These are phyloP conservation scores for Boletales sp. DNA, from an alignment of 768 basidiomycete species.

Conservation along the genomic window DNA sequence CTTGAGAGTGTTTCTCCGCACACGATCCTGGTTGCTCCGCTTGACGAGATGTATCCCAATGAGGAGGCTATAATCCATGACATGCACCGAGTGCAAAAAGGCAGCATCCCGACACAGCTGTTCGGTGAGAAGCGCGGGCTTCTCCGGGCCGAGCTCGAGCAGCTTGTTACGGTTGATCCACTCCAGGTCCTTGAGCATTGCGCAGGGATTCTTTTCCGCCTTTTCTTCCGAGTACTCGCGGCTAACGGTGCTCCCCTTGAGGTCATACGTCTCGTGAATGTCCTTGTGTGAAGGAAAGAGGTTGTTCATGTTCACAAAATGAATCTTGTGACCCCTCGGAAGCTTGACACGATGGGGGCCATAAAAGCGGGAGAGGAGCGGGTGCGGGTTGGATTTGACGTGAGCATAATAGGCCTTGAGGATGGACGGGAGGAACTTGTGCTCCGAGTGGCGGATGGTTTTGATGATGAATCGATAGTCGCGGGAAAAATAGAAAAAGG, in stretches of 20 bases:
- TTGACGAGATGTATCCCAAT: conserved; percentile 92
- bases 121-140: conserved; percentile 74
- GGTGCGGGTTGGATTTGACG: conserved; percentile 86
- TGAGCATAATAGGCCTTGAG: conserved; percentile 83
- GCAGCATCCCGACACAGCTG: conserved; percentile 87
- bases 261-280: conserved; percentile 95
- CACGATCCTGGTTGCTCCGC: conserved; percentile 87
- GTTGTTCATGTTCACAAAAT: conserved; percentile 99
- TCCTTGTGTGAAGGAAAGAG: conserved; percentile 98
- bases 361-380: conserved; percentile 95
- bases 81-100: conserved; percentile 74
- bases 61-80: conserved; percentile 97
- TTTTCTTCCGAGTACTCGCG: conserved; percentile 85
- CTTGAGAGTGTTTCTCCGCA: conserved; percentile 85
- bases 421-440: conserved; percentile 87
- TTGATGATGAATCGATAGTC: conserved; percentile 99
- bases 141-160: conserved; percentile 95
- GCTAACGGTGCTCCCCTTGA: conserved; percentile 93
- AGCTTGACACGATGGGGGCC: conserved; percentile 97
- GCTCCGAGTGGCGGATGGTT: conserved; percentile 92
- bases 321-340: conserved; percentile 89
- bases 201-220: conserved; percentile 73
- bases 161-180: conserved; percentile 81
- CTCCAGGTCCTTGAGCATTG: conserved; percentile 93
- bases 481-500: conserved; percentile 98